Evolutionary conservation across 768 basidiomycete genomes (phyloP), one percentile per base, ranked within the genome.

Genomic region (Agaricus bisporus): DNA sequence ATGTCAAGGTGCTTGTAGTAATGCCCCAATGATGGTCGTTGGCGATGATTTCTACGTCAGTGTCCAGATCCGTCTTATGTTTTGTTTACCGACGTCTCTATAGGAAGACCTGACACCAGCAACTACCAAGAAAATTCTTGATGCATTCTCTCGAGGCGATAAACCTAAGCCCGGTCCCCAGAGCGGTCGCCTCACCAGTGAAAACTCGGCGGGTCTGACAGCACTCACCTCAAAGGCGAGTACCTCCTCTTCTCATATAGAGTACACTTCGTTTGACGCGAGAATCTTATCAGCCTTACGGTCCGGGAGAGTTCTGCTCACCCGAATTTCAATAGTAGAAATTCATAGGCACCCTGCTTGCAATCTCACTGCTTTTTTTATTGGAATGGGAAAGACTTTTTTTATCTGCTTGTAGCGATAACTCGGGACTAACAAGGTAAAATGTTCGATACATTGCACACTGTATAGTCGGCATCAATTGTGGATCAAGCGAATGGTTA

Each of bases 1-100:
- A 73, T 99, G 97, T 70, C 86, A 98, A 64, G 97, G 97, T 53
- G 95, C 97, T 50, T 99, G 97, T 74, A 91, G 88, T 62, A 99
- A 98, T 71, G 97, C 93, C 25, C 92, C 91, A 42, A 98, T 98
- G 97, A 76, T 99, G 70, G 93, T 86, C 56, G 79, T 99, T 62
- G 87, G 88, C 25, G 97, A 99, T 64, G 93, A 98, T 68, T 99
- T 94, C 74, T 99, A 97, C 68, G 93, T 92, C 64, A 57, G 88
- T 71, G 4, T 28, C 29, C 8, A 18, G 12, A 48, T 26, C 26
- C 28, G 37, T 29, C 5, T 41, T 42, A 2, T 25, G 17, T 18
- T 52, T 43, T 8, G 15, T 12, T 18, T 22, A 46, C 63, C 64
- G 32, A 61, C 41, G 17, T 29, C 42, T 45, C 28, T 53, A 3